Base-by-base conservation (phyloP, 306 rosid species). In the Alnus glutinosa region DNA sequence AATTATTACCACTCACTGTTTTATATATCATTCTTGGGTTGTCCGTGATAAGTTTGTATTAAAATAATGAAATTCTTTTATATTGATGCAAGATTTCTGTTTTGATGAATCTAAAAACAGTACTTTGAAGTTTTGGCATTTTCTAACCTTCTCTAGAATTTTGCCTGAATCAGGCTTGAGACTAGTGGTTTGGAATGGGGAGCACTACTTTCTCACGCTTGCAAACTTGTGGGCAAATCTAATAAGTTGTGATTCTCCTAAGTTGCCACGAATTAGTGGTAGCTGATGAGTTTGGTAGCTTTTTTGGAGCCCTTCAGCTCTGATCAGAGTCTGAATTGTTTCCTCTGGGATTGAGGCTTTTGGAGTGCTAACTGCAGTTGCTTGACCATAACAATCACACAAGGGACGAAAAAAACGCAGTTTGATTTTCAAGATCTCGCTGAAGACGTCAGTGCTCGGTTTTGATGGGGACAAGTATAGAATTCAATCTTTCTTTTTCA, bases 191-290 rank as follows among this genome's bases (percentile, higher is more conserved):
- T 95, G 98, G 98, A 90, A 91, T 39, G 96, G 90, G 76, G 80
- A 89, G 83, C 82, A 75, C 78, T 92, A 76, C 90, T 84, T 90
- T 16, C 75, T 95, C 77, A 85, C 78, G 37, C 88, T 95, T 2
- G 97, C 95, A 4, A 92, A 95, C 85, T 76, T 95, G 85, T 95
- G 98, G 98, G 73, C 84, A 57, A 95, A 95, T 89, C 87, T 86
- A 71, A 78, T 95, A 72, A 85, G 90, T 79, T 74, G 87, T 7
- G 89, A 84, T 80, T 89, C 91, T 70, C 98, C 97, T 28, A 34
- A 64, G 48, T 78, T 73, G 81, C 83, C 55, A 0, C 74, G 69
- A 80, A 57, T 78, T 55, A 55, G 19, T 28, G 75, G 71, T 78
- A 79, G 83, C 86, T 78, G 70, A 77, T 44, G 74, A 32, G 64